A percentile compares a stretch with the other conserved stretches of the same genome.
Evolutionary conservation across 768 basidiomycete species (phyloP).

Genomic region (Xerocomellus intermedius): DNA sequence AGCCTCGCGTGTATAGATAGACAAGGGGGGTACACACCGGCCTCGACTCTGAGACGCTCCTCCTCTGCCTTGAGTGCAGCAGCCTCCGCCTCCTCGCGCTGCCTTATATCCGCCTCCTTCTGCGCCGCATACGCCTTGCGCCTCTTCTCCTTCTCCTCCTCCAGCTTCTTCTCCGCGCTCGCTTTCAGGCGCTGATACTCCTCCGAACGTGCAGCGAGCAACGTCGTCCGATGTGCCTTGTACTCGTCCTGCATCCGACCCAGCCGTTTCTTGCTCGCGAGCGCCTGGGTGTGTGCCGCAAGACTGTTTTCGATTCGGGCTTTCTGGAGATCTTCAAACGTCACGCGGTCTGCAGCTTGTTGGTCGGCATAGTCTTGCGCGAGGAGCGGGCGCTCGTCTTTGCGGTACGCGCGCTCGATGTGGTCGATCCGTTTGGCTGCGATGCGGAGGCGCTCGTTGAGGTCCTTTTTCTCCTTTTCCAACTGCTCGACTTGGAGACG

Average conservation of each 20-base stretch:
- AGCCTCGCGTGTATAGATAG: conserved; percentile 9
- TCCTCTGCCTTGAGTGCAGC: conserved; percentile 33
- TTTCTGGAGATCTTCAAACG: conserved; percentile 61
- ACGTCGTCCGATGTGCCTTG: conserved; percentile 44
- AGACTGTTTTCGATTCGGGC: conserved; percentile 55
- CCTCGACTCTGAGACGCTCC: conserved; percentile 46
- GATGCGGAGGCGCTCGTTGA: conserved; percentile 77
- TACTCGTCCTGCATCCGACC: conserved; percentile 74
- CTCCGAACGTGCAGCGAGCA: conserved; percentile 57
- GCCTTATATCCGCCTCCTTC: conserved; percentile 42
- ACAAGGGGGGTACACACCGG: conserved; percentile 40
- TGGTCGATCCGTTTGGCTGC: conserved; percentile 91
- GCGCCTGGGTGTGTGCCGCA: conserved; percentile 58
- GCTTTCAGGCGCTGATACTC: conserved; percentile 62
- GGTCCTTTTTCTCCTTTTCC: conserved; percentile 93
- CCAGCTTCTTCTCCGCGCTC: conserved; percentile 62
- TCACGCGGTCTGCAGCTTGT: conserved; percentile 70
- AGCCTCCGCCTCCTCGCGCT: conserved; percentile 26
- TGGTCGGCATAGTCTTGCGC: conserved; percentile 84
- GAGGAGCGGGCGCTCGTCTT: conserved; percentile 86
- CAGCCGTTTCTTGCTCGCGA: conserved; percentile 76
- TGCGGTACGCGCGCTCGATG: conserved; percentile 90
- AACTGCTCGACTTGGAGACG: conserved; percentile 90
- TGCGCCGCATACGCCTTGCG: conserved; percentile 60
- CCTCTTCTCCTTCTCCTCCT: conserved; percentile 81